These are phyloP conservation scores for Chrysanthemum makinoi DNA, from an alignment of 129 eudicot genomes.

Conservation along the genomic window DNA sequence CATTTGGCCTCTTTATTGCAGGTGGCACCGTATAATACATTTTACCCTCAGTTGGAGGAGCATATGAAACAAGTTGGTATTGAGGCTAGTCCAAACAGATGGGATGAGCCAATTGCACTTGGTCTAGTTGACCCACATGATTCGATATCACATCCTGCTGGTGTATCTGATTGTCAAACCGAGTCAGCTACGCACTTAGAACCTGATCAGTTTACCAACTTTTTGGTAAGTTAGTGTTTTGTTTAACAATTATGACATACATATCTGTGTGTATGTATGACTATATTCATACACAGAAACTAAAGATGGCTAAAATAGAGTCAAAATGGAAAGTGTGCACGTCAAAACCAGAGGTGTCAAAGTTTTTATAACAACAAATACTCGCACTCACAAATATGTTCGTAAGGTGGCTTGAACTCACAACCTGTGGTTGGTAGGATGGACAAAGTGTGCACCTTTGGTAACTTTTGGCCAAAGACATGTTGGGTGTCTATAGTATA, in stretches of 20 bases:
- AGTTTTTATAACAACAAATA: too few species aligned
- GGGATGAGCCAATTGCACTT: conserved; percentile 54
- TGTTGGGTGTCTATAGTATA: too few species aligned
- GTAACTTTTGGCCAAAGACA: too few species aligned
- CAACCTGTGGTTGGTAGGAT: too few species aligned
- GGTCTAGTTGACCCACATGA: conserved; percentile 42
- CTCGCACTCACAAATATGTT: too few species aligned
- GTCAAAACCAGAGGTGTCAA: too few species aligned
- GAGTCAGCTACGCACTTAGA: conserved; percentile 69
- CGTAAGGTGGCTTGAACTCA: too few species aligned
- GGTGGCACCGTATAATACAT: conserved; percentile 99
- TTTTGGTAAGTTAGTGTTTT: conserved; percentile 53
- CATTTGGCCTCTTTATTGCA: conserved; percentile 18
- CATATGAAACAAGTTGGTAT: conserved; percentile 90
- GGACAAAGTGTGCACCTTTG: too few species aligned
- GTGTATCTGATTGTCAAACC: conserved; percentile 41
- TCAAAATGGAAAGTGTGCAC: too few species aligned
- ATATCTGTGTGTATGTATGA: not conserved
- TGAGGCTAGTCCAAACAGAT: conserved; percentile 62
- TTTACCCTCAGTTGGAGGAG: conserved; percentile 73
- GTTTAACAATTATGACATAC: not conserved
- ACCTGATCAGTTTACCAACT: conserved; percentile 82
- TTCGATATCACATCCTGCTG: conserved; percentile 41
- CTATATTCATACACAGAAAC: not conserved
- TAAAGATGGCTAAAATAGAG: too few species aligned